Conservation (phyloP, 192 early-diverging fungal species). For the Oehlia diaphana region DNA sequence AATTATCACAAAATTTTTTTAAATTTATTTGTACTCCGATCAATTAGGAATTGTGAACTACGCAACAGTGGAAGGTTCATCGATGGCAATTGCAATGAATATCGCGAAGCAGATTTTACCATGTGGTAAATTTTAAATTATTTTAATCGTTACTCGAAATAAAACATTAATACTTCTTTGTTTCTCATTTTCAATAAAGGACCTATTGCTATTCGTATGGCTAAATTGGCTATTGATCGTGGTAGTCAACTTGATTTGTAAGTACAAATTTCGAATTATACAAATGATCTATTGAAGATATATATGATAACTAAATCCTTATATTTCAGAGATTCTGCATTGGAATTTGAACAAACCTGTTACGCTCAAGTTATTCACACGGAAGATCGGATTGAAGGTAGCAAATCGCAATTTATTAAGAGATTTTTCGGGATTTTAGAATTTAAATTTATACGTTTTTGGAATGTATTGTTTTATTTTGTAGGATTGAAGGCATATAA, state of each 20-base stretch:
- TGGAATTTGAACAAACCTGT: constrained; percentile 91
- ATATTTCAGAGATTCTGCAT: constrained; percentile 65
- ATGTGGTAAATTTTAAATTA: constrained; percentile 17
- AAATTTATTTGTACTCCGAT: no score
- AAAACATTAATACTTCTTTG: background rate
- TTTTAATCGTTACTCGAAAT: background rate
- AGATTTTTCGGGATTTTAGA: background rate
- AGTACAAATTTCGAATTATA: constrained; percentile 22
- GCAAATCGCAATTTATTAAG: background rate
- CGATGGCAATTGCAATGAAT: constrained; percentile 72
- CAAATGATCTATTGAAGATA: no score
- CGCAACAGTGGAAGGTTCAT: constrained; percentile 60
- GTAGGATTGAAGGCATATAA: constrained; percentile 45
- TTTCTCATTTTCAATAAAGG: constrained; percentile 43
- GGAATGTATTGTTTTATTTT: background rate
- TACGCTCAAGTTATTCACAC: constrained; percentile 95
- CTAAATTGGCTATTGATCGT: constrained; percentile 86
- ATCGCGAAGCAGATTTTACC: constrained; percentile 78
- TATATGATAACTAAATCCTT: background rate
- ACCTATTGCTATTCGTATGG: constrained; percentile 87
- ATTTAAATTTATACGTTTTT: background rate
- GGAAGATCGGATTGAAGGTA: constrained; percentile 89
- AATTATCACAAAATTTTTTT: background rate
- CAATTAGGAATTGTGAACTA: constrained; percentile 76
- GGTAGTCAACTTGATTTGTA: constrained; percentile 80